Evolutionary conservation across 78 protist species (phyloP), one percentile per base, ranked within the genome.

Genomic region (Monocercomonoides exilis): DNA sequence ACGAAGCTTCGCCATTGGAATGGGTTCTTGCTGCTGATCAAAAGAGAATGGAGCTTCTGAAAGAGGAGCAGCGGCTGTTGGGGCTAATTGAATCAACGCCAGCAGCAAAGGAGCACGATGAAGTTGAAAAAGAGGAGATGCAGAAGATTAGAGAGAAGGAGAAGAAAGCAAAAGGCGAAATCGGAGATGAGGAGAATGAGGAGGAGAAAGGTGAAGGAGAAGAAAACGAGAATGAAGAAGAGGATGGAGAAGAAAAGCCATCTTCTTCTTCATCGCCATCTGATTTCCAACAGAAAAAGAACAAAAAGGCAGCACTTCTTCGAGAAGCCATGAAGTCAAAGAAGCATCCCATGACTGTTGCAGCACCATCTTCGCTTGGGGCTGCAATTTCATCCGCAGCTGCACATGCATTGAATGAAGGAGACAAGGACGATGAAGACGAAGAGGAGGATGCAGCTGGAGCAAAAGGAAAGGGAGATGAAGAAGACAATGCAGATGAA

Each of bases 1-100:
- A 77, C 46, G 90, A 88, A 6, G 34, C 77, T 21, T 45, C 93
- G 0, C 89, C 93, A 6, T 38, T 91, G 34, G 91, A 91, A 34
- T 33, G 86, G 2, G 93, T 91, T 5, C 43, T 90, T 35, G 89
- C 77, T 45, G n/a, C 44, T 11, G 91, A 82, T 41, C 38, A 32
- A 41, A 84, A 45, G 6, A 45, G 88, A 11, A 77, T 35, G 43
- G 38, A 89, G 6, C 45, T 88, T 45, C 85, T 88, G 64, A 42
- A 32, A 1, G 90, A 84, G 41, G 80, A 46, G 38, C 45, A 42
- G 80, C 63, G 38, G 46, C 87, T 85, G 63, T 6, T 29, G 21
- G 3, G 77, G 6, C 45, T 0, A 63, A 36, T 84, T 44, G 86
- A 36, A 63, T 3, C 63, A 2, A 81, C 36, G 38, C 70, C 70